These are phyloP conservation scores for Tremella mesenterica DNA, from an alignment of 768 basidiomycete species.

Conservation along the genomic window DNA sequence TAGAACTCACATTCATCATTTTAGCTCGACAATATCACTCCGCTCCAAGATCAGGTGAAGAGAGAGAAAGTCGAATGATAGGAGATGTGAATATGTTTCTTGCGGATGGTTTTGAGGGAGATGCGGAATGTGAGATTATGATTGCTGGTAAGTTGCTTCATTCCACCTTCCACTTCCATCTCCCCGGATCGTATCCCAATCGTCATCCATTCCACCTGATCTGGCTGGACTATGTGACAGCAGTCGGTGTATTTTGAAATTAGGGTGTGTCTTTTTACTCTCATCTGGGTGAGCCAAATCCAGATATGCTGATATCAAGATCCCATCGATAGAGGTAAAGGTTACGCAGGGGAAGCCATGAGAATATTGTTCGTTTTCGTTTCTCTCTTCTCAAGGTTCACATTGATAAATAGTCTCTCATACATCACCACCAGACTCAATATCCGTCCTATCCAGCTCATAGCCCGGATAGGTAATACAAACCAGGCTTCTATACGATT, in stretches of 20 bases:
- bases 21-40: slow-evolving; percentile 49
- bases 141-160: slow-evolving; percentile 58
- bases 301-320: no score
- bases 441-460: slow-evolving; percentile 49
- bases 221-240: no score
- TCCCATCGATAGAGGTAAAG: slow-evolving; percentile 56
- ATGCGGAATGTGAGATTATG: slow-evolving; percentile 87
- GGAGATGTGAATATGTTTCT: slow-evolving; percentile 91
- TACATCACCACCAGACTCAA: slow-evolving; percentile 39
- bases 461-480: slow-evolving; percentile 61
- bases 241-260: not conserved
- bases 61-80: slow-evolving; percentile 57
- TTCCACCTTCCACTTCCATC: no score
- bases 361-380: slow-evolving; percentile 19
- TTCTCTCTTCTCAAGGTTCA: not conserved
- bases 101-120: slow-evolving; percentile 53
- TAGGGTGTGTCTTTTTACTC: no score
- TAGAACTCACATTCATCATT: slow-evolving; percentile 83
- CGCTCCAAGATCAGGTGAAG: slow-evolving; percentile 26
- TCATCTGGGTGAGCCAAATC: no score
- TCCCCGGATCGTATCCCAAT: no score
- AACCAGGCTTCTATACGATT: slow-evolving; percentile 64
- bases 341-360: slow-evolving; percentile 44
- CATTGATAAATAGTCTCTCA: slow-evolving; percentile 51
- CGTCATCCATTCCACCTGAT: no score